phyloP scores from a whole-genome alignment of 2,329 filamentous ascomycete species.

The Neoascochyta sp. region DNA sequence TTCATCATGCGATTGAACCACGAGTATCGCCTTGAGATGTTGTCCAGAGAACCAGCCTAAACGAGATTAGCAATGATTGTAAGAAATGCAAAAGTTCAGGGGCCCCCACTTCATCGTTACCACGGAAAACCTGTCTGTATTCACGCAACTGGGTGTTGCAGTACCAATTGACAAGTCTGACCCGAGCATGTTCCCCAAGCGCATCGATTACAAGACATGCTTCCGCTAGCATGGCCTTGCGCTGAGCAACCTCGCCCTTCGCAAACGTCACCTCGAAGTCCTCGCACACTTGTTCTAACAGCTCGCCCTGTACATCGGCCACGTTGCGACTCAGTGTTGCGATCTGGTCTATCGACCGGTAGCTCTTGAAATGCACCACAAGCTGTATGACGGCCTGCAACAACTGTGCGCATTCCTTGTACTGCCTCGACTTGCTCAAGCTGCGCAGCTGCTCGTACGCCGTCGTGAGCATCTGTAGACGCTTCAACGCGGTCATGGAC shows the following conservation, averaged over 20 bases:
- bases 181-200: conserved; percentile 79
- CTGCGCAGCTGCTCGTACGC: conserved; percentile 94
- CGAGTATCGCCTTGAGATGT: conserved; percentile 88
- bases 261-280: conserved; percentile 96
- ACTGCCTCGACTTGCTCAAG: conserved; percentile 80
- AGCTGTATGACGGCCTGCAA: conserved; percentile 94
- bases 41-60: conserved; percentile 83
- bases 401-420: conserved; percentile 89
- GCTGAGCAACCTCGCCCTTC: conserved; percentile 72
- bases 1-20: conserved; percentile 98
- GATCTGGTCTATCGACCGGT: conserved; percentile 96
- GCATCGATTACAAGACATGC: conserved; percentile 94
- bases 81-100: too few relatives aligned
- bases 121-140: conserved; percentile 91
- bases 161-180: conserved; percentile 88
- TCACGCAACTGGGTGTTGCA: conserved; percentile 95
- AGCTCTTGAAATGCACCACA: conserved; percentile 98
- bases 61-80: conserved; percentile 16
- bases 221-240: conserved; percentile 71
- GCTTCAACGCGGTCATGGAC: conserved; percentile 96
- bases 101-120: conserved; percentile 70
- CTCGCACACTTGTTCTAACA: conserved; percentile 97
- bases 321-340: conserved; percentile 89
- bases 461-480: conserved; percentile 96
- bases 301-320: conserved; percentile 83